A percentile compares a stretch with the other conserved stretches of the same genome.
These are phyloP conservation scores for Gomphus bonarii DNA, from an alignment of 1,284 basidiomycete genomes.

Conservation along the genomic window DNA sequence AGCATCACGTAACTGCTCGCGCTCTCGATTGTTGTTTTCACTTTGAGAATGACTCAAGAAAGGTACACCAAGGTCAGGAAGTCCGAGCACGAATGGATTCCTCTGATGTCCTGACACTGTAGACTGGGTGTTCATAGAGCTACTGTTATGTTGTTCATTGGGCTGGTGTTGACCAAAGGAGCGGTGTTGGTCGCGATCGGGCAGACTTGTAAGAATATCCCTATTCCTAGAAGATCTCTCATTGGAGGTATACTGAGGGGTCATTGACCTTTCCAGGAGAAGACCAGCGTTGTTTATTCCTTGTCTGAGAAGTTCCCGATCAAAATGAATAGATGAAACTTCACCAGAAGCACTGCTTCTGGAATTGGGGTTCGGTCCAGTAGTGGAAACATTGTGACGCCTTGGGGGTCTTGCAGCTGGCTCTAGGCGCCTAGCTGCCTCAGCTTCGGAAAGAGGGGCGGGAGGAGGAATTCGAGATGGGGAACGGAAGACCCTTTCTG, in stretches of 20 bases:
- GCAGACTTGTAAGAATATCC: background rate
- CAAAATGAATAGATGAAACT: background rate
- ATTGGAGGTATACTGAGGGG: background rate
- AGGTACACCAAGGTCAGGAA: background rate
- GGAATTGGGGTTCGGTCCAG: background rate
- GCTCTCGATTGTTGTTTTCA: slow-evolving; percentile 6
- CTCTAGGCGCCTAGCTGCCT: background rate
- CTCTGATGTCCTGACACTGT: background rate
- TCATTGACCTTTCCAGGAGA: background rate
- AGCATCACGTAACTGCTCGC: slow-evolving; percentile 8
- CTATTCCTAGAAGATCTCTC: background rate
- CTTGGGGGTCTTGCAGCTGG: background rate
- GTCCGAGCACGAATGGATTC: background rate
- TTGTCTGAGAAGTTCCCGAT: background rate
- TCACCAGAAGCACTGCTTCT: background rate
- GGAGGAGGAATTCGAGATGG: background rate
- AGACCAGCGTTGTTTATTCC: background rate
- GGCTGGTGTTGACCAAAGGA: background rate
- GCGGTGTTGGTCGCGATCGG: background rate
- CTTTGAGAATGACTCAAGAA: background rate
- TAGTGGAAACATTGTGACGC: background rate
- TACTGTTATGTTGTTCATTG: background rate
- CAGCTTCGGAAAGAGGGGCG: background rate
- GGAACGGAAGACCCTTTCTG: background rate
- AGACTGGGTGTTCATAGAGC: background rate